Conservation (phyloP, 345 rosid species). For the Linum lewisii region DNA sequence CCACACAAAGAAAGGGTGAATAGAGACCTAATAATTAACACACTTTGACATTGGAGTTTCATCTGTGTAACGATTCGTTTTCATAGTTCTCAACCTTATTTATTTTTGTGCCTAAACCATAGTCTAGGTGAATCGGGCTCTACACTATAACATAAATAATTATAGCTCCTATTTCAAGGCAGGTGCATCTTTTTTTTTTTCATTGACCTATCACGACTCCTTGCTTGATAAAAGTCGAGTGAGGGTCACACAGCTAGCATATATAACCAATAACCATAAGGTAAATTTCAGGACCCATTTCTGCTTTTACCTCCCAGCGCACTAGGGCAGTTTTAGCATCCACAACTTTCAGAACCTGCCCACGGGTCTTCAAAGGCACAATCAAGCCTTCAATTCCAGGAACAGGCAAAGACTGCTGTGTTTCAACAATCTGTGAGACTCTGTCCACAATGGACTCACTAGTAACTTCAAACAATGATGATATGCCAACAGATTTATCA, state of each 20-base stretch:
- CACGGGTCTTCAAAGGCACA: slow-evolving; percentile 70
- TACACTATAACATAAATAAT: neutral
- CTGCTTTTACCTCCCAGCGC: slow-evolving; percentile 82
- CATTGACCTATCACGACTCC: too few relatives aligned
- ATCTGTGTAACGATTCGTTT: neutral
- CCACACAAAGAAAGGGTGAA: neutral
- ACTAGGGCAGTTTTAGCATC: slow-evolving; percentile 64
- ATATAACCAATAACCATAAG: neutral
- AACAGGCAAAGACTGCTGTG: slow-evolving; percentile 44
- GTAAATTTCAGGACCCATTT: neutral
- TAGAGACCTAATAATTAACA: too few relatives aligned
- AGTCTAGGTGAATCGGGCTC: neutral
- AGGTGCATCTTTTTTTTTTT: too few relatives aligned
- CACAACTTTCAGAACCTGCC: slow-evolving; percentile 51
- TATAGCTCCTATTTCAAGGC: neutral
- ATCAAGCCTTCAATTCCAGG: slow-evolving; percentile 74
- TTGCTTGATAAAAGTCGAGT: neutral
- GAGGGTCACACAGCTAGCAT: neutral
- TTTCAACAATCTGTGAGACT: slow-evolving; percentile 55
- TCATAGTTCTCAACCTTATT: neutral
- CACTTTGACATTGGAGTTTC: neutral
- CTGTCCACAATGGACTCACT: slow-evolving; percentile 41
- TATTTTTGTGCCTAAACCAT: neutral
- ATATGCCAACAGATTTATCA: slow-evolving; percentile 76
- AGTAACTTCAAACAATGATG: slow-evolving; percentile 61